phyloP scores from a whole-genome alignment of 208 protist genomes.

The Wallacemonas sp. region DNA sequence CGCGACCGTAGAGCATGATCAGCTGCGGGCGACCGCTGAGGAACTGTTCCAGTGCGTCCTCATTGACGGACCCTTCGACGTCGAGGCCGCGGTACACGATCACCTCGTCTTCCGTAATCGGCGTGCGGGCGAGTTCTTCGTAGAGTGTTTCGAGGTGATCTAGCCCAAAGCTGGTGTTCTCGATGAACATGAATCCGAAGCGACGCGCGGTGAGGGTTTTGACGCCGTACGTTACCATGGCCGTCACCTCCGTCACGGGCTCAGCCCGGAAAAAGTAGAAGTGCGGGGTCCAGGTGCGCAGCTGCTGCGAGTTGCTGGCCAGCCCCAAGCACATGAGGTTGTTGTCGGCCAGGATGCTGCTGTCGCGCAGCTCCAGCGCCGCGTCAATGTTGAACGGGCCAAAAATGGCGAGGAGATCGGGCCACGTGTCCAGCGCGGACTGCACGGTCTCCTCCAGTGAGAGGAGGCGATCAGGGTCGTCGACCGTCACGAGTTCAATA shows the following conservation, averaged over 20 bases:
- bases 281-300: constrained; percentile 29
- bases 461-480: neutral
- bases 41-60: neutral
- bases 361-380: neutral
- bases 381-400: constrained; percentile 18
- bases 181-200: constrained; percentile 25
- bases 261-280: constrained; percentile 37
- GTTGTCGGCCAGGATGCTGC: constrained; percentile 14
- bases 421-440: constrained; percentile 7
- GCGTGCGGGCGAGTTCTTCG: constrained; percentile 18
- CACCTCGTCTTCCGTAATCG: constrained; percentile 21
- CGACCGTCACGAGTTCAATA: constrained; percentile 1
- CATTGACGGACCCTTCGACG: constrained; percentile 18
- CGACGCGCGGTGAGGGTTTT: constrained; percentile 6
- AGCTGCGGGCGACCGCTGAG: neutral
- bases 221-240: constrained; percentile 21
- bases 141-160: constrained; percentile 9
- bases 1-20: constrained; percentile 8
- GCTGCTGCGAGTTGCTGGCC: constrained; percentile 16
- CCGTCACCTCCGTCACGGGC: constrained; percentile 5
- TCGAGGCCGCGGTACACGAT: neutral
- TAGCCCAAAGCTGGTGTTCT: constrained; percentile 12
- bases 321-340: constrained; percentile 19
- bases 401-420: constrained; percentile 21
- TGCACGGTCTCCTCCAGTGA: neutral